Base-by-base conservation (phyloP, 129 eudicot genomes). In the Tagetes erecta region DNA sequence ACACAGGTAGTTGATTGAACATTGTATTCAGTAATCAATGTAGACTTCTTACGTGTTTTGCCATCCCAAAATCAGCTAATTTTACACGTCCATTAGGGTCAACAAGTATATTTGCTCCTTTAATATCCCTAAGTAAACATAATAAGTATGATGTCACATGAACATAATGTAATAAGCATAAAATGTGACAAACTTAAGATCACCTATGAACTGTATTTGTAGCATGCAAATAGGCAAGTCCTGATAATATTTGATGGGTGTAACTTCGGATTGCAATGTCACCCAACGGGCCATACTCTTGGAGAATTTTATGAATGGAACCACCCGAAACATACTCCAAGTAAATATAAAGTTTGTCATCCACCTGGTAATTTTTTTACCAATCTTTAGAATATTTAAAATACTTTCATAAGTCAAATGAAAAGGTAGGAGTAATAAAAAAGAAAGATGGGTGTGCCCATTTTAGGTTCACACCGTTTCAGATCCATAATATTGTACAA, bases 301-400 rank as follows among this genome's bases (percentile, higher is more conserved):
- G 93, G 66, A 90, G 91, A 75, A 90, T 68, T 70, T 87, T 90
- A 72, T 87, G 86, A 69, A 90, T 85, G n/a, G 96, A 90, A 45
- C 96, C 96, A 35, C 93, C 93, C 56, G 96, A 83, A 1, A 90
- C 91, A 70, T 85, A 90, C 85, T 90, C 96, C 81, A 90, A 83
- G 64, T 87, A 90, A 30, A 90, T 84, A 63, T 84, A 81, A 14
- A 90, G 83, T 76, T 79, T 90, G 80, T 90, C 91, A 27, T 80
- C 91, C 68, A 76, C 89, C 96, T 90, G 80, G 39, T 57, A 70
- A 67, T 52, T 35, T 72, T 46, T 36, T 74, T 44, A 37, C 13
- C 39, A 34, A 78, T 33, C 58, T 62, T 71, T 73, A 40, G 30
- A 31, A 4, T 31, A 38, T 1, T 53, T 64, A 27, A 37, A 75